Conservation (phyloP, 2,329 filamentous ascomycete species). For the Diplodia scrobiculata region DNA sequence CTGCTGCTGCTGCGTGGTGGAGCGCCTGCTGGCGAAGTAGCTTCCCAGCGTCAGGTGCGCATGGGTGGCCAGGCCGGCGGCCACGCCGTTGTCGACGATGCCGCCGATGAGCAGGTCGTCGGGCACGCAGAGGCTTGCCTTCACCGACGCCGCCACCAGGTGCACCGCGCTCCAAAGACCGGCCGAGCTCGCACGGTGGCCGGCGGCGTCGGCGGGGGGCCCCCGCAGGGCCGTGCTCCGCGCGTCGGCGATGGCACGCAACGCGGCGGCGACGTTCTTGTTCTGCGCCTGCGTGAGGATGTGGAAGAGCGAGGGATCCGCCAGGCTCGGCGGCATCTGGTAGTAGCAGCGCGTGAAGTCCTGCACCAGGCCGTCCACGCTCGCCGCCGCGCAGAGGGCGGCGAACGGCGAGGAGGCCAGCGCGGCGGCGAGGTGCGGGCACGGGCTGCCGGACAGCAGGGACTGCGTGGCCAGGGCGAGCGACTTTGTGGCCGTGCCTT, state of each 20-base stretch:
- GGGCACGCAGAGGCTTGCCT: background rate
- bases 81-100: background rate
- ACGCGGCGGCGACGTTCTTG: background rate
- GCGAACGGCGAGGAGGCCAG: background rate
- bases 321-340: background rate
- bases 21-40: background rate
- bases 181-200: too few relatives aligned
- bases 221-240: background rate
- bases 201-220: too few relatives aligned
- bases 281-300: background rate
- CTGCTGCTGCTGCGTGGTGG: background rate
- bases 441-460: background rate
- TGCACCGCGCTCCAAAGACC: background rate
- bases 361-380: background rate
- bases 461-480: background rate
- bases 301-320: background rate
- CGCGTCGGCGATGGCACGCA: background rate
- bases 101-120: background rate
- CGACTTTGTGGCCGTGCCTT: background rate
- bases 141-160: background rate
- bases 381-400: background rate
- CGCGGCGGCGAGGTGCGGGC: background rate
- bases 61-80: background rate
- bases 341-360: constrained; percentile 3
- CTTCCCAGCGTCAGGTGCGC: background rate